These are phyloP conservation scores for Spergularia bocconei DNA, from an alignment of 148 eudicot species.

Conservation along the genomic window DNA sequence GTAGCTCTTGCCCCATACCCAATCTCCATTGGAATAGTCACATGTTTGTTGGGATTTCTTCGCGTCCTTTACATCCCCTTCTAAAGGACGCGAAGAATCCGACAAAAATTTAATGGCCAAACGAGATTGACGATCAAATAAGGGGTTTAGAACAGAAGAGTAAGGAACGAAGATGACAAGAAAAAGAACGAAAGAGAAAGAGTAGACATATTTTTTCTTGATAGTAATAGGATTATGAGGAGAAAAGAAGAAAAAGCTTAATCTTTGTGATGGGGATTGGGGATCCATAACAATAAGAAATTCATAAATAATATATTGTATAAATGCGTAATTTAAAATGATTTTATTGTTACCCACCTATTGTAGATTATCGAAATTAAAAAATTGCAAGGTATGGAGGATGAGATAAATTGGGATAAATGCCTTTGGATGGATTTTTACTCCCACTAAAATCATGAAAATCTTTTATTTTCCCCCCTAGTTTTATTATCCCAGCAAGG, in stretches of 20 bases:
- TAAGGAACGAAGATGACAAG: conserved; percentile 22
- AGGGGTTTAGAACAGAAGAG: conserved; percentile 22
- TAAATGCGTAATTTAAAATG: no score
- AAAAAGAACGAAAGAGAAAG: conserved; percentile 27
- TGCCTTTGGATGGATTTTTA: no score
- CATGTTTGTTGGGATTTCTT: conserved; percentile 21
- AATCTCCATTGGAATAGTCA: conserved; percentile 57
- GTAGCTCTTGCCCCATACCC: conserved; percentile 58
- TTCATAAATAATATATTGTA: no score
- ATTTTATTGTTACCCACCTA: no score
- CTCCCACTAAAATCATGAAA: no score
- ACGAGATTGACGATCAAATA: conserved; percentile 22
- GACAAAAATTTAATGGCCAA: conserved; percentile 13
- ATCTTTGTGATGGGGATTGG: conserved; percentile 23
- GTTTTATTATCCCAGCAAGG: no score
- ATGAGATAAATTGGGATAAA: no score
- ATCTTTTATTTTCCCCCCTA: no score
- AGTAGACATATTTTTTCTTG: conserved; percentile 29
- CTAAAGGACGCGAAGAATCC: background rate
- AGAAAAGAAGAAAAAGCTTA: conserved; percentile 1
- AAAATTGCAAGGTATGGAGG: no score
- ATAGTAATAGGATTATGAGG: conserved; percentile 20
- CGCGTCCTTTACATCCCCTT: background rate
- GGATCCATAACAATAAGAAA: conserved; percentile 47
- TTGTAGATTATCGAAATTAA: no score